phyloP scores from a whole-genome alignment of 2,329 filamentous ascomycete genomes.

The Coniochaeta ligniaria region DNA sequence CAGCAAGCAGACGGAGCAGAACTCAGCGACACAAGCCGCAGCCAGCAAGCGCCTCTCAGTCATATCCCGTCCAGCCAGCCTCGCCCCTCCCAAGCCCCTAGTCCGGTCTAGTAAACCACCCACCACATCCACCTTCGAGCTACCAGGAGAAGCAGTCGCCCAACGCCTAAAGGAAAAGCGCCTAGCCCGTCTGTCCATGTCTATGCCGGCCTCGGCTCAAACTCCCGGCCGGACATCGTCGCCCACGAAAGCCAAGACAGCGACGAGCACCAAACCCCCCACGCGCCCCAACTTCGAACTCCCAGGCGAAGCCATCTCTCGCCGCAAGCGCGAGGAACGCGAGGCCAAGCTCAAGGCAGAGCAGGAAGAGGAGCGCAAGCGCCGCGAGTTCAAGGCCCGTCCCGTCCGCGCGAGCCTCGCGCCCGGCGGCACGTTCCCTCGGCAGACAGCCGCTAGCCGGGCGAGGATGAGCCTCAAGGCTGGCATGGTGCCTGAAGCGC shows the following conservation, averaged over 20 bases:
- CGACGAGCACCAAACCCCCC: conserved; percentile 31
- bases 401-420: conserved; percentile 41
- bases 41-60: conserved; percentile 17
- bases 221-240: conserved; percentile 17
- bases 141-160: conserved; percentile 55
- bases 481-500: conserved; percentile 35
- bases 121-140: conserved; percentile 51
- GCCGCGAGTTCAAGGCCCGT: conserved; percentile 57
- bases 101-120: conserved; percentile 46
- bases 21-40: conserved; percentile 14
- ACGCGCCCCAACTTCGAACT: conserved; percentile 54
- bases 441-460: conserved; percentile 51
- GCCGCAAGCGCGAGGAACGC: conserved; percentile 46
- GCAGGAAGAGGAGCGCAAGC: conserved; percentile 52
- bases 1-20: conserved; percentile 11
- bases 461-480: conserved; percentile 41
- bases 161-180: conserved; percentile 50
- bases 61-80: conserved; percentile 29
- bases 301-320: conserved; percentile 53
- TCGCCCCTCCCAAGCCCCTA: conserved; percentile 36
- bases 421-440: conserved; percentile 32
- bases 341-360: conserved; percentile 47
- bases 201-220: conserved; percentile 11
- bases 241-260: conserved; percentile 38
- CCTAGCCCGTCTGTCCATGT: conserved; percentile 43